Conservation (phyloP, 768 basidiomycete species). For the Mycena leptocephala region DNA sequence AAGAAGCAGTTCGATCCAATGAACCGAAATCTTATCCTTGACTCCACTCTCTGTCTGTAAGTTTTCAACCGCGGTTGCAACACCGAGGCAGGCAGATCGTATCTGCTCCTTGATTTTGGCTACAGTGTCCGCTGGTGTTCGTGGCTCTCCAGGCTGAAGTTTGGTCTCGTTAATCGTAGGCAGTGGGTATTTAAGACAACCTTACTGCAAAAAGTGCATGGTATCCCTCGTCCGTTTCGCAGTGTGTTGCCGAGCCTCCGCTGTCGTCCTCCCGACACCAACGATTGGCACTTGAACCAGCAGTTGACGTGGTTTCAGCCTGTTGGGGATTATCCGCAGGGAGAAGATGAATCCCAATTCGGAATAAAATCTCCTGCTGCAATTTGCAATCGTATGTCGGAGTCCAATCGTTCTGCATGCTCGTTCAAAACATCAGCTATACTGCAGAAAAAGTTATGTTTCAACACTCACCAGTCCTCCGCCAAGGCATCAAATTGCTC, state of each 20-base stretch:
- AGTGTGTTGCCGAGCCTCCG: constrained; percentile 39
- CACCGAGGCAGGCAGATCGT: too few species aligned
- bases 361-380: constrained; percentile 41
- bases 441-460: neutral
- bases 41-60: too few species aligned
- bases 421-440: neutral
- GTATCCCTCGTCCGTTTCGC: constrained; percentile 34
- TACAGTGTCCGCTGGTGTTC: neutral
- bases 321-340: constrained; percentile 54
- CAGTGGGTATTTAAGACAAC: neutral
- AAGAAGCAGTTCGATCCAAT: constrained; percentile 43
- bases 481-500: constrained; percentile 49
- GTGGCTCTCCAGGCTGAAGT: neutral
- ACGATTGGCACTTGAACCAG: neutral
- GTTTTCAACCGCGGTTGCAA: too few species aligned
- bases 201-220: neutral
- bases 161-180: neutral
- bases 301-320: neutral
- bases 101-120: too few species aligned
- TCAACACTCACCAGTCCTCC: constrained; percentile 24
- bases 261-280: constrained; percentile 41
- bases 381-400: constrained; percentile 45
- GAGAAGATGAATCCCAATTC: constrained; percentile 39
- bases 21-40: constrained; percentile 46
- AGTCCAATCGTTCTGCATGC: constrained; percentile 1